Evolutionary conservation across 371 early-diverging fungal species (phyloP).

Genomic region (Apophysomyces trapeziformis): DNA sequence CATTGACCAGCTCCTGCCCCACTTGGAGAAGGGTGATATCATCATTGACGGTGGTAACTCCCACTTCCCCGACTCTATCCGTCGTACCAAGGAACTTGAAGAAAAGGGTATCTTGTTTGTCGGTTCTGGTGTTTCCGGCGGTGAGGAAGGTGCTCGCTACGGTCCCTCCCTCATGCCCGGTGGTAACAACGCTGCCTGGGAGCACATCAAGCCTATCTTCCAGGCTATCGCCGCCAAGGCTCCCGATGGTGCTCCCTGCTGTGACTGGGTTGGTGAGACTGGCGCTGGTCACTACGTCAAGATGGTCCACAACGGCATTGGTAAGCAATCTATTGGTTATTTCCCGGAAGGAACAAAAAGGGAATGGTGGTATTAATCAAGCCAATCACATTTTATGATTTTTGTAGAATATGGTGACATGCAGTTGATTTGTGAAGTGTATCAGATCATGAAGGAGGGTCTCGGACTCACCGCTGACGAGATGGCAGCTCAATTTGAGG

Average conservation of each 20-base stretch:
- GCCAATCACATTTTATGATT: too few species aligned
- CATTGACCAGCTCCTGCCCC: slow-evolving; percentile 86
- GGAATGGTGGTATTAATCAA: too few species aligned
- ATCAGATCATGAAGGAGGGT: slow-evolving; percentile 89
- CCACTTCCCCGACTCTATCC: slow-evolving; percentile 96
- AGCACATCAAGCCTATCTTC: slow-evolving; percentile 91
- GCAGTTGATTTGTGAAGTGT: slow-evolving; percentile 98
- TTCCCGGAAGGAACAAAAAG: too few species aligned
- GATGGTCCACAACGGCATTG: slow-evolving; percentile 99
- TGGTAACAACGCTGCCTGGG: slow-evolving; percentile 94
- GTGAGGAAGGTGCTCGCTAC: slow-evolving; percentile 99
- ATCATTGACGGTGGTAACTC: slow-evolving; percentile 99
- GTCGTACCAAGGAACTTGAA: slow-evolving; percentile 87
- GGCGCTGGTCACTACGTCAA: slow-evolving; percentile 99
- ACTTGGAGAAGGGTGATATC: slow-evolving; percentile 92
- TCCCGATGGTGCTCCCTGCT: slow-evolving; percentile 90
- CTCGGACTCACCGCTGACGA: slow-evolving; percentile 83
- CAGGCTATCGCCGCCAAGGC: slow-evolving; percentile 94
- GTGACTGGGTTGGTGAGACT: slow-evolving; percentile 98
- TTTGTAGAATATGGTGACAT: slow-evolving; percentile 96
- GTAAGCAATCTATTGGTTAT: slow-evolving; percentile 16
- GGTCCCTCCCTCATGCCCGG: slow-evolving; percentile 99
- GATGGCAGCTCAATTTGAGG: slow-evolving; percentile 85
- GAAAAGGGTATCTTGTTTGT: slow-evolving; percentile 92
- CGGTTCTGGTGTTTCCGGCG: slow-evolving; percentile 99